Evolutionary conservation across 2,329 filamentous ascomycete genomes (phyloP).

Genomic region (Proliferodiscus dingleyae): DNA sequence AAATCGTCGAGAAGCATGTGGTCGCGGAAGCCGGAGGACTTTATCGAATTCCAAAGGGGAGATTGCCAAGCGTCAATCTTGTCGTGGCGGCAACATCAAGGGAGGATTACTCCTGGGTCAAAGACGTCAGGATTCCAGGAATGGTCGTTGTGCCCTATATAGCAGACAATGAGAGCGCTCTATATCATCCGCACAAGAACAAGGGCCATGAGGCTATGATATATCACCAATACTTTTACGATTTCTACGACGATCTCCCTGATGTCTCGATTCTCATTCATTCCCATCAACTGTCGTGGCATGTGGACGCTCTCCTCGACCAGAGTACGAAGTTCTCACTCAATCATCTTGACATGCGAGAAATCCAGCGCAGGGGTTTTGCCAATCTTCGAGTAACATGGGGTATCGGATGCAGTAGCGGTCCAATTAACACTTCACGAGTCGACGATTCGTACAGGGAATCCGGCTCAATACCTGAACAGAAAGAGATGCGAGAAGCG

Average conservation of each 20-base stretch:
- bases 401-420: slow-evolving; percentile 49
- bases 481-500: slow-evolving; percentile 19
- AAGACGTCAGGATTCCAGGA: slow-evolving; percentile 13
- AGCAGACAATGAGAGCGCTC: slow-evolving; percentile 23
- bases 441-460: slow-evolving; percentile 18
- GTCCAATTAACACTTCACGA: slow-evolving; percentile 31
- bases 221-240: slow-evolving; percentile 51
- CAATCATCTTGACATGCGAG: slow-evolving; percentile 20
- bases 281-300: slow-evolving; percentile 43
- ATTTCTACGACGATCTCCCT: slow-evolving; percentile 50
- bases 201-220: slow-evolving; percentile 26
- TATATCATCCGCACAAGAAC: slow-evolving; percentile 48
- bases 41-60: slow-evolving; percentile 13
- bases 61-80: slow-evolving; percentile 15
- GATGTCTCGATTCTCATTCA: slow-evolving; percentile 25
- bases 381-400: slow-evolving; percentile 56
- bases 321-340: slow-evolving; percentile 22
- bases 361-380: slow-evolving; percentile 48
- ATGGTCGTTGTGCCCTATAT: slow-evolving; percentile 29
- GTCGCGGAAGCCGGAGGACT: slow-evolving; percentile 10
- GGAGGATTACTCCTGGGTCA: slow-evolving; percentile 18
- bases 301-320: slow-evolving; percentile 20
- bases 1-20: slow-evolving; percentile 15
- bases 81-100: slow-evolving; percentile 16
- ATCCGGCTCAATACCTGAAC: slow-evolving; percentile 9